Percentiles rank a stretch among this genome's conserved stretches.
phyloP scores from a whole-genome alignment of 2,329 filamentous ascomycete genomes.

The Colletotrichum coccodes region DNA sequence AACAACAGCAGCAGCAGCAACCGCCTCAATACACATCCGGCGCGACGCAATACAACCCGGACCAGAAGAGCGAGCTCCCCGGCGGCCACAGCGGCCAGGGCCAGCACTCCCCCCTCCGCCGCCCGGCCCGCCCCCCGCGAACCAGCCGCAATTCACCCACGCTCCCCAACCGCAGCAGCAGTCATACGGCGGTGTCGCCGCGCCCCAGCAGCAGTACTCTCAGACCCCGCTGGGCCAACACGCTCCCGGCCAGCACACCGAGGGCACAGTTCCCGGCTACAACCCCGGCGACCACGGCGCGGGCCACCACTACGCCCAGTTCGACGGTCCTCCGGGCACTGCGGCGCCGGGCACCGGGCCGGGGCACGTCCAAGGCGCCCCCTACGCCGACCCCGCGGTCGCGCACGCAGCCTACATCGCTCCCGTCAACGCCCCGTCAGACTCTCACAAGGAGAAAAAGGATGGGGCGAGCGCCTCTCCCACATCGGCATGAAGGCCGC shows the following conservation, averaged over 20 bases:
- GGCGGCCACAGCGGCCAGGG: not conserved
- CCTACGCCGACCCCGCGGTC: not conserved
- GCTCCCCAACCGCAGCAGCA: constrained; percentile 18
- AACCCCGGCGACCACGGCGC: constrained; percentile 28
- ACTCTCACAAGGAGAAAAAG: constrained; percentile 29
- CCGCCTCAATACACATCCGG: constrained; percentile 7
- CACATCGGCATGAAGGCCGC: constrained; percentile 60
- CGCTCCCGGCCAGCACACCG: constrained; percentile 11
- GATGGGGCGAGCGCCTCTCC: constrained; percentile 28
- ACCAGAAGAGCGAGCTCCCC: constrained; percentile 22
- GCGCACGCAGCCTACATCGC: constrained; percentile 15
- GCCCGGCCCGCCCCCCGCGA: constrained; percentile 24
- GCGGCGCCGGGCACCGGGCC: not conserved
- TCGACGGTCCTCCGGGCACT: constrained; percentile 3
- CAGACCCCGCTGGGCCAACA: constrained; percentile 7
- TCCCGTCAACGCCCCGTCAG: not conserved
- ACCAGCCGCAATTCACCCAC: constrained; percentile 26
- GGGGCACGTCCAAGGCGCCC: not conserved
- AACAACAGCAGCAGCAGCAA: constrained; percentile 14
- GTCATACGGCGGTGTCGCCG: not conserved
- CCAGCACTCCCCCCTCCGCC: constrained; percentile 33
- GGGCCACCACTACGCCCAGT: constrained; percentile 21
- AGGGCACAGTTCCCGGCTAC: constrained; percentile 21
- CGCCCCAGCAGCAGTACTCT: not conserved
- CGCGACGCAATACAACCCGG: constrained; percentile 13